Percentiles rank a stretch among this genome's conserved stretches.
phyloP scores from a whole-genome alignment of 768 basidiomycete species.

The Russula dissimulans region DNA sequence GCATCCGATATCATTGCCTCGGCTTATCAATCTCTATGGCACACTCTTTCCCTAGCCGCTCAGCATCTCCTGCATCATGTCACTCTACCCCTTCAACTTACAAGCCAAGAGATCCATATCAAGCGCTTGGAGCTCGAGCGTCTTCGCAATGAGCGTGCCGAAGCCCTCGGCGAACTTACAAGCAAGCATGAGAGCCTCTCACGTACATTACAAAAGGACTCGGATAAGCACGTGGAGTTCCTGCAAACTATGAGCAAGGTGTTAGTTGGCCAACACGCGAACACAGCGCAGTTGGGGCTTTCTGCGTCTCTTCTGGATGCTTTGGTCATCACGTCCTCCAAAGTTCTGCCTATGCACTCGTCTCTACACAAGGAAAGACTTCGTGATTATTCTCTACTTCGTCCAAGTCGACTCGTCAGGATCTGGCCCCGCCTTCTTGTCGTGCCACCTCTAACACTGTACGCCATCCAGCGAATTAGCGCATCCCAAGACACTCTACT shows the following conservation, averaged over 20 bases:
- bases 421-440: slow-evolving; percentile 79
- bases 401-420: slow-evolving; percentile 59
- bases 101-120: slow-evolving; percentile 55
- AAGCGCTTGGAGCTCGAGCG: slow-evolving; percentile 52
- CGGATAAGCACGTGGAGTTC: slow-evolving; percentile 11
- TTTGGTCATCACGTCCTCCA: slow-evolving; percentile 4
- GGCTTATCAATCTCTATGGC: slow-evolving; percentile 5
- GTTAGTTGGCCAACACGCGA: slow-evolving; percentile 5
- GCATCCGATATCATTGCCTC: slow-evolving; percentile 16
- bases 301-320: neutral
- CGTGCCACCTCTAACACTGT: slow-evolving; percentile 57
- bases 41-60: slow-evolving; percentile 4
- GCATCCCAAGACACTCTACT: slow-evolving; percentile 49
- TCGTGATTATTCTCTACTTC: slow-evolving; percentile 36
- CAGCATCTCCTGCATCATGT: slow-evolving; percentile 23
- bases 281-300: neutral
- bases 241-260: slow-evolving; percentile 9
- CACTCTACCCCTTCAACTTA: slow-evolving; percentile 50
- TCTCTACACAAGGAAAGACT: slow-evolving; percentile 21
- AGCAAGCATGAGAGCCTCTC: slow-evolving; percentile 42
- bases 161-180: slow-evolving; percentile 54
- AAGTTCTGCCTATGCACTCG: slow-evolving; percentile 16
- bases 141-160: slow-evolving; percentile 59
- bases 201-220: slow-evolving; percentile 23
- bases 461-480: slow-evolving; percentile 42